Conservation (phyloP, 371 early-diverging fungal species). For the Mucor sp. region DNA sequence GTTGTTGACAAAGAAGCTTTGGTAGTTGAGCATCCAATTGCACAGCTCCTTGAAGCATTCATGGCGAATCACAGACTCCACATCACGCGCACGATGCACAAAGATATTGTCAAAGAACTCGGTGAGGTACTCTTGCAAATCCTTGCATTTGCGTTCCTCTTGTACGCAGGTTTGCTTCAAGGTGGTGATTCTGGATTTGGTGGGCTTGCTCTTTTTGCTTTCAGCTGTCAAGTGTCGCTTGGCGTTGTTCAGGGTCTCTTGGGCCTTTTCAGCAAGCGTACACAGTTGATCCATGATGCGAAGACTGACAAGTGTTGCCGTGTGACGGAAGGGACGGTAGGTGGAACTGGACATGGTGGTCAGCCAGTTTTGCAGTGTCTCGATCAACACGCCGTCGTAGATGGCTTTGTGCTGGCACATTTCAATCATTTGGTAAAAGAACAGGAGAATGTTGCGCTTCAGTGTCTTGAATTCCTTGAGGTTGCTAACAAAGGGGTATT, state of each 20-base stretch:
- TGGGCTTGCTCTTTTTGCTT: constrained; percentile 22
- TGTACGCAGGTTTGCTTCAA: constrained; percentile 21
- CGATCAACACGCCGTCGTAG: constrained; percentile 61
- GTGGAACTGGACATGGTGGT: constrained; percentile 66
- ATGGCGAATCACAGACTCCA: constrained; percentile 78
- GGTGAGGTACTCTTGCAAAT: constrained; percentile 48
- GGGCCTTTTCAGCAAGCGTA: constrained; percentile 57
- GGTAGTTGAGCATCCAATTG: constrained; percentile 72
- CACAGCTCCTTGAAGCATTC: constrained; percentile 85
- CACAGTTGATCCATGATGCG: constrained; percentile 62
- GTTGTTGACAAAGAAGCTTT: constrained; percentile 72
- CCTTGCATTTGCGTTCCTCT: constrained; percentile 25
- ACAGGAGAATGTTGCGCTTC: constrained; percentile 57
- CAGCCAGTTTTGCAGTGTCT: constrained; percentile 57
- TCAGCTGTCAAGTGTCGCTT: constrained; percentile 63
- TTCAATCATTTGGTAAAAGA: constrained; percentile 61
- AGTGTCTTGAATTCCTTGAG: constrained; percentile 61
- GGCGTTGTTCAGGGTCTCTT: constrained; percentile 60
- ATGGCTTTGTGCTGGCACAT: constrained; percentile 64
- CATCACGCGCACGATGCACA: constrained; percentile 88
- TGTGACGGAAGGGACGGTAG: constrained; percentile 91
- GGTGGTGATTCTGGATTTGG: constrained; percentile 13
- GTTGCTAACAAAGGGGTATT: constrained; percentile 68
- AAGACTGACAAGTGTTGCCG: constrained; percentile 75
- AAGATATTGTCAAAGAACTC: constrained; percentile 83